Percentiles rank a stretch among this genome's conserved stretches.
Conservation (phyloP, 768 basidiomycete species). For the Serpula lacrymans region DNA sequence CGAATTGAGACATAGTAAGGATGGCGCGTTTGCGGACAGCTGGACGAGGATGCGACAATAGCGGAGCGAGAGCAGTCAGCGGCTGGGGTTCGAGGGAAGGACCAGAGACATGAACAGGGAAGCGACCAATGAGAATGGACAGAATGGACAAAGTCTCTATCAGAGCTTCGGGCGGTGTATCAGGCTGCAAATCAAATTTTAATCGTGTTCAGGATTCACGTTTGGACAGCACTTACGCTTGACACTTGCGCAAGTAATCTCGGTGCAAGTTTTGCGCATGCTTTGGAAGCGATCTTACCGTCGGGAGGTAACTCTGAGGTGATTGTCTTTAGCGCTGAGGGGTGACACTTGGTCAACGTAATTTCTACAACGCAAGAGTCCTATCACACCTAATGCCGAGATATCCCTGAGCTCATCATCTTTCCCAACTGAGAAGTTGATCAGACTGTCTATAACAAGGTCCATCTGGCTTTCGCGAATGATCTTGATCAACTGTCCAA, state of each 20-base stretch:
- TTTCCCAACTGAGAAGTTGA: slow-evolving; percentile 78
- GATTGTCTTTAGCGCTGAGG: slow-evolving; percentile 87
- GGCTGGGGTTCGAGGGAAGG: slow-evolving; percentile 55
- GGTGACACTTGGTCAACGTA: slow-evolving; percentile 3
- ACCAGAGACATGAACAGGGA: slow-evolving; percentile 64
- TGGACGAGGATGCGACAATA: slow-evolving; percentile 71
- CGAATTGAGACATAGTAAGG: slow-evolving; percentile 77
- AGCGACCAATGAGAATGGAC: slow-evolving; percentile 84
- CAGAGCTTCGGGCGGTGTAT: slow-evolving; percentile 75
- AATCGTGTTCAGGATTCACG: slow-evolving; percentile 5
- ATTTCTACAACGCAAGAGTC: neutral
- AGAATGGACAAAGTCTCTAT: slow-evolving; percentile 83
- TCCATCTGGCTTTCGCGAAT: slow-evolving; percentile 81
- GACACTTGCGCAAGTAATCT: slow-evolving; percentile 77
- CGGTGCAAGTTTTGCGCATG: slow-evolving; percentile 81
- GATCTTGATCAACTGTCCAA: slow-evolving; percentile 89
- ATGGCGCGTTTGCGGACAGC: slow-evolving; percentile 94
- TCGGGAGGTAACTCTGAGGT: slow-evolving; percentile 85
- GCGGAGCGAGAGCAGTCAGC: slow-evolving; percentile 62
- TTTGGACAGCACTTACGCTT: slow-evolving; percentile 45
- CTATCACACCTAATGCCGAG: slow-evolving; percentile 82
- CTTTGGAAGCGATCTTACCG: slow-evolving; percentile 72
- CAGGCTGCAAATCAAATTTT: slow-evolving; percentile 37
- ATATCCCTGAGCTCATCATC: slow-evolving; percentile 96
- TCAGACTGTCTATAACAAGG: slow-evolving; percentile 83